Evolutionary conservation across 2,329 filamentous ascomycete species (phyloP).

Genomic region (Ophiognomonia clavigignenti-juglandacearum): DNA sequence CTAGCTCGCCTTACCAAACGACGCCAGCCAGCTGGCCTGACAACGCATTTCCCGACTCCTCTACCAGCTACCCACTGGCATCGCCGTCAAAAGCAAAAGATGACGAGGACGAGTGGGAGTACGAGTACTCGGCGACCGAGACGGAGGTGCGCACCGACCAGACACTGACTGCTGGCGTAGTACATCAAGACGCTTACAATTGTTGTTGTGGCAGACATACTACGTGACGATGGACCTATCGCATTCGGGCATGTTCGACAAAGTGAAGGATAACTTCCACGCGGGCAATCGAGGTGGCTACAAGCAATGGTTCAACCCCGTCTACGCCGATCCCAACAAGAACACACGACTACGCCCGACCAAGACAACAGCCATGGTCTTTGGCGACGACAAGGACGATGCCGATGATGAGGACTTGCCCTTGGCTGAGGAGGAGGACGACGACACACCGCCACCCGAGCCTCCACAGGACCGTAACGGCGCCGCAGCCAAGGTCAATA

Average conservation of each 20-base stretch:
- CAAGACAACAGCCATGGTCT: slow-evolving; percentile 14
- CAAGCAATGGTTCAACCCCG: slow-evolving; percentile 31
- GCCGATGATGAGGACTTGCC: slow-evolving; percentile 16
- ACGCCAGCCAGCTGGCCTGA: slow-evolving; percentile 14
- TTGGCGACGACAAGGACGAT: slow-evolving; percentile 18
- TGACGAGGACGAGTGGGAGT: slow-evolving; percentile 60
- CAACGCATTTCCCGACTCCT: slow-evolving; percentile 5
- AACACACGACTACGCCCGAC: slow-evolving; percentile 14
- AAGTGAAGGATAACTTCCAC: slow-evolving; percentile 33
- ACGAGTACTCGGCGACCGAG: slow-evolving; percentile 61
- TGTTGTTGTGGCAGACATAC: slow-evolving; percentile 46
- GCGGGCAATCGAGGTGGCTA: slow-evolving; percentile 41
- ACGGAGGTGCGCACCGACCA: slow-evolving; percentile 45
- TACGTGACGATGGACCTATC: slow-evolving; percentile 61
- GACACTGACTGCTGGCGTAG: neutral
- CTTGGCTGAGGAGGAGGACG: slow-evolving; percentile 15
- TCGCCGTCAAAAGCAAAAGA: slow-evolving; percentile 20
- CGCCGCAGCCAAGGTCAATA: slow-evolving; percentile 2
- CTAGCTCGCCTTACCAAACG: slow-evolving; percentile 16
- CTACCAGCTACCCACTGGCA: slow-evolving; percentile 8
- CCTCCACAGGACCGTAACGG: slow-evolving; percentile 1
- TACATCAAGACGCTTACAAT: neutral
- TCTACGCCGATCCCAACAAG: slow-evolving; percentile 17
- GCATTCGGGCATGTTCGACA: slow-evolving; percentile 50
- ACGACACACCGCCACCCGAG: slow-evolving; percentile 11